These are phyloP conservation scores for Babesia bigemina DNA, from an alignment of 169 alveolate genomes.

Conservation along the genomic window DNA sequence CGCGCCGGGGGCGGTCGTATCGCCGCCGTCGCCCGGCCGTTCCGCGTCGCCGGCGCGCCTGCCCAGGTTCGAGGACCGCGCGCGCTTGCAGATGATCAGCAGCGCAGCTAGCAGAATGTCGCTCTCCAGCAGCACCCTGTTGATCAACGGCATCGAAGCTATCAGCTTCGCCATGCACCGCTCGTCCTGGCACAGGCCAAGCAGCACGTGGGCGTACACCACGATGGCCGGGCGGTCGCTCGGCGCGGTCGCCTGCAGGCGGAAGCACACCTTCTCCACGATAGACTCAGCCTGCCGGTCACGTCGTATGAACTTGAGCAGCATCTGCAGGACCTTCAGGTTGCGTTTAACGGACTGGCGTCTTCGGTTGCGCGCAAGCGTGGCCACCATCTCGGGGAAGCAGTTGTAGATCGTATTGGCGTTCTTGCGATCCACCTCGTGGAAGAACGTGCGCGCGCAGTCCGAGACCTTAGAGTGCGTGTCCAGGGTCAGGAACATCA, in stretches of 20 bases:
- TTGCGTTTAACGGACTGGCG: constrained; percentile 41
- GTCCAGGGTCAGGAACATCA: constrained; percentile 78
- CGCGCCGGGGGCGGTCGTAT: constrained; percentile 2
- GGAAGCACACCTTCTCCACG: constrained; percentile 60
- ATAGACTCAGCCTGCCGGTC: constrained; percentile 60
- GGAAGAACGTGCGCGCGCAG: constrained; percentile 74
- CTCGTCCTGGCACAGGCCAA: constrained; percentile 52
- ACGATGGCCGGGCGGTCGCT: constrained; percentile 23
- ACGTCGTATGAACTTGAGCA: constrained; percentile 39
- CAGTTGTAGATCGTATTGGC: constrained; percentile 68
- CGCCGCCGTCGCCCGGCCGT: background rate
- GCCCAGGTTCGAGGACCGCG: constrained; percentile 32
- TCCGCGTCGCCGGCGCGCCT: constrained; percentile 6
- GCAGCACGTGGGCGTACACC: constrained; percentile 50
- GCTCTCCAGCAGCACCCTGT: constrained; percentile 43
- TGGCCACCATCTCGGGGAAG: constrained; percentile 70
- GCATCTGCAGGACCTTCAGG: constrained; percentile 38
- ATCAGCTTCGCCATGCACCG: constrained; percentile 47
- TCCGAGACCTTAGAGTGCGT: constrained; percentile 64
- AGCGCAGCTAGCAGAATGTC: constrained; percentile 54
- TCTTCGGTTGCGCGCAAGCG: constrained; percentile 41
- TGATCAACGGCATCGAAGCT: constrained; percentile 41
- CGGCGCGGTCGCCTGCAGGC: constrained; percentile 48
- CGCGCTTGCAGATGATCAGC: constrained; percentile 45
- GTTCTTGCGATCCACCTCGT: constrained; percentile 65